Evolutionary conservation across 2,329 filamentous ascomycete species (phyloP).

Genomic region (Botryotinia globosa): DNA sequence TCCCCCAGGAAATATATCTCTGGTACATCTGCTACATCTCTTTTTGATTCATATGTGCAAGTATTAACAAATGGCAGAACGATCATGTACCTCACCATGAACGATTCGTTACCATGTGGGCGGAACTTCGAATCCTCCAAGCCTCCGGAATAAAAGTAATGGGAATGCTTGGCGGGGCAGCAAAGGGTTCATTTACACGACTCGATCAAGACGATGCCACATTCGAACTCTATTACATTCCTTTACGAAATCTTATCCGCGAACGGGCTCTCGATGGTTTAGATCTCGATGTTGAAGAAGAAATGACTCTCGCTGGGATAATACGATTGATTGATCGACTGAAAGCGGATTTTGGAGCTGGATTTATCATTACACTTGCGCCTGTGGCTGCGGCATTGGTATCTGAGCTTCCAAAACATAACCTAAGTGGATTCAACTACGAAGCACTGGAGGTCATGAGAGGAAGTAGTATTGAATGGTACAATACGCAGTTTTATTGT

Average conservation of each 20-base stretch:
- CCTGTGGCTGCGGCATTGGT: slow-evolving; percentile 77
- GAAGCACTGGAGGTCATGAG: slow-evolving; percentile 66
- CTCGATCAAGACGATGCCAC: slow-evolving; percentile 53
- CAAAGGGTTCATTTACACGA: slow-evolving; percentile 66
- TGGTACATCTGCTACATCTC: slow-evolving; percentile 61
- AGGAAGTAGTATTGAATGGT: slow-evolving; percentile 71
- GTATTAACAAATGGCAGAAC: slow-evolving; percentile 63
- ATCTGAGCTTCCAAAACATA: slow-evolving; percentile 51
- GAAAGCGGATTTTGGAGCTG: slow-evolving; percentile 63
- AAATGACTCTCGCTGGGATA: slow-evolving; percentile 64
- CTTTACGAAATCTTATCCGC: slow-evolving; percentile 63
- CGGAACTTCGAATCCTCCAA: slow-evolving; percentile 70
- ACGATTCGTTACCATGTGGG: slow-evolving; percentile 72
- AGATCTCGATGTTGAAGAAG: slow-evolving; percentile 79
- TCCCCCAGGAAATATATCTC: slow-evolving; percentile 47
- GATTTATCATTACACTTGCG: slow-evolving; percentile 76
- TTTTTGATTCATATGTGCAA: slow-evolving; percentile 58
- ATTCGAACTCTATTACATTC: slow-evolving; percentile 73
- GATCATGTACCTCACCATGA: slow-evolving; percentile 68
- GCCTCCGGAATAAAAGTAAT: slow-evolving; percentile 73
- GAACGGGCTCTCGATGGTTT: slow-evolving; percentile 63
- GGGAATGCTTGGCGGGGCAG: slow-evolving; percentile 85
- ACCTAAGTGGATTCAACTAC: slow-evolving; percentile 82
- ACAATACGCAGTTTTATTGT: slow-evolving; percentile 92
- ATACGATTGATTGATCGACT: slow-evolving; percentile 66